These are phyloP conservation scores for Apophysomyces elegans DNA, from an alignment of 371 early-diverging fungal genomes.

Conservation along the genomic window DNA sequence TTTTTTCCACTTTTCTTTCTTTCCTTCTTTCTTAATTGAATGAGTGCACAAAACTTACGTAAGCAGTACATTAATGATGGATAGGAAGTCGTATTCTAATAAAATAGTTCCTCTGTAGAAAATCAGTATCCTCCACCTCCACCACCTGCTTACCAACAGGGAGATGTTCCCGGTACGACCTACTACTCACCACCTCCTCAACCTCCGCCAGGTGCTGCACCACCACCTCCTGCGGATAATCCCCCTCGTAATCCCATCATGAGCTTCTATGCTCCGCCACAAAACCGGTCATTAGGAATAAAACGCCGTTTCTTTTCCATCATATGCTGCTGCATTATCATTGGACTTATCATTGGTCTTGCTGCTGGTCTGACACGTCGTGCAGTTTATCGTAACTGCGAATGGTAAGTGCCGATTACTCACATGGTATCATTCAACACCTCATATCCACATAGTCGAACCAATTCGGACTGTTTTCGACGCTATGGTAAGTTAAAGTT, in stretches of 20 bases:
- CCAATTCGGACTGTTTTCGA: slow-evolving; percentile 12
- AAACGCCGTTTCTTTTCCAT: slow-evolving; percentile 33
- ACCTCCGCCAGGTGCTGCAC: slow-evolving; percentile 15
- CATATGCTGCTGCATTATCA: slow-evolving; percentile 37
- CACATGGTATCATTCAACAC: background rate
- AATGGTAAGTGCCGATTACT: slow-evolving; percentile 26
- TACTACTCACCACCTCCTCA: slow-evolving; percentile 38
- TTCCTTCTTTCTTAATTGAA: background rate
- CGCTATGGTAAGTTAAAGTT: slow-evolving; percentile 9
- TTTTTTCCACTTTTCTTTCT: background rate
- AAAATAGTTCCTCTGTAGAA: no score
- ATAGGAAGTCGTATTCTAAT: no score
- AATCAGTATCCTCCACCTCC: slow-evolving; percentile 16
- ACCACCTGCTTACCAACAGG: slow-evolving; percentile 26
- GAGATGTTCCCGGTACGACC: slow-evolving; percentile 19
- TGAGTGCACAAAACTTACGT: background rate
- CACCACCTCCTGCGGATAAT: slow-evolving; percentile 16
- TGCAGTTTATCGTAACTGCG: slow-evolving; percentile 16
- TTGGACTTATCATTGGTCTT: slow-evolving; percentile 36
- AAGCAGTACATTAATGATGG: background rate
- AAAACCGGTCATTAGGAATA: slow-evolving; percentile 32
- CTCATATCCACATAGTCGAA: slow-evolving; percentile 1
- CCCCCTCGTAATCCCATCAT: slow-evolving; percentile 25
- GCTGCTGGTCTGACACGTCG: slow-evolving; percentile 36
- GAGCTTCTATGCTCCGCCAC: slow-evolving; percentile 36